These are phyloP conservation scores for Cladosporium halotolerans DNA, from an alignment of 2,329 filamentous ascomycete genomes.

Conservation along the genomic window DNA sequence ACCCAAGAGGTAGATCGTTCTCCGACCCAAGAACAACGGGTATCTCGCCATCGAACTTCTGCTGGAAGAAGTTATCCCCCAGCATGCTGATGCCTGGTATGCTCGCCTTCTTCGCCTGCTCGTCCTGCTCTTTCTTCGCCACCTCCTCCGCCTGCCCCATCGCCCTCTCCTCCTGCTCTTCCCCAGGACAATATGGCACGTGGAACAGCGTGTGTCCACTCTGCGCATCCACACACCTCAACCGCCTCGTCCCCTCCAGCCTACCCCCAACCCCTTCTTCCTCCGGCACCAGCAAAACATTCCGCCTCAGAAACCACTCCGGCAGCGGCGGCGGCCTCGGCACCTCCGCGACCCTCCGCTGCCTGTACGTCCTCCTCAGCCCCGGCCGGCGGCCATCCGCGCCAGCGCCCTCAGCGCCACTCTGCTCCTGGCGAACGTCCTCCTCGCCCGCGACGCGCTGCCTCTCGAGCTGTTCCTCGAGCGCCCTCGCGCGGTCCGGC, in stretches of 20 bases:
- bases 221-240: conserved; percentile 26
- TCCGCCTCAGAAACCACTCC: conserved; percentile 33
- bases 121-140: conserved; percentile 11
- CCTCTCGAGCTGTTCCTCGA: conserved; percentile 18
- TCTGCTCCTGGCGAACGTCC: conserved; percentile 4
- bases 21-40: conserved; percentile 2
- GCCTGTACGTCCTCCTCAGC: conserved; percentile 6
- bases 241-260: conserved; percentile 13
- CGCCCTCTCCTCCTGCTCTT: conserved; percentile 6
- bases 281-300: conserved; percentile 26
- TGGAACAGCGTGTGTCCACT: conserved; percentile 29
- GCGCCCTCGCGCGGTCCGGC: conserved; percentile 16
- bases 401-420: conserved; percentile 9
- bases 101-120: conserved; percentile 10
- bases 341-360: conserved; percentile 13
- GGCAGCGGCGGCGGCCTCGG: conserved; percentile 31
- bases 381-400: conserved; percentile 4
- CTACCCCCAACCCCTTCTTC: background rate
- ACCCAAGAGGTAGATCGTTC: conserved; percentile 5
- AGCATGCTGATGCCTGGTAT: conserved; percentile 11
- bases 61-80: conserved; percentile 20
- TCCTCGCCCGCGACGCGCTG: conserved; percentile 13
- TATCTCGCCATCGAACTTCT: conserved; percentile 11
- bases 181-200: conserved; percentile 20
- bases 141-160: conserved; percentile 7